Conservation (phyloP, 140 eudicot species). For the Anethum foeniculum region DNA sequence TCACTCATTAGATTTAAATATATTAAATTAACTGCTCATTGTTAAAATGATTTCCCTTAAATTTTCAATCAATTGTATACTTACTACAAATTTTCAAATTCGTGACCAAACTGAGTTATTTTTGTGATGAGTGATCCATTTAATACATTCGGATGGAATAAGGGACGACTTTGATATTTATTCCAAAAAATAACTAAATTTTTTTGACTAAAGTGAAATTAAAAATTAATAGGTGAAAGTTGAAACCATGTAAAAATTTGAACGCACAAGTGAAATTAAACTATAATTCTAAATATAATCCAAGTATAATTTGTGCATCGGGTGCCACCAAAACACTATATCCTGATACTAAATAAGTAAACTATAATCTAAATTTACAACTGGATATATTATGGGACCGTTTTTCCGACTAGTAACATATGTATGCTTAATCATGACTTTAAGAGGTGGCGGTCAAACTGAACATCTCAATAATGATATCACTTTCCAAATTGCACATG, state of each 20-base stretch:
- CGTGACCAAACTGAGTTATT: not conserved
- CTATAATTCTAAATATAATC: no score
- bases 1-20: no score
- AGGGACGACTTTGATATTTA: no score
- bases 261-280: no score
- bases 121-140: no score
- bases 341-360: not conserved
- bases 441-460: not conserved
- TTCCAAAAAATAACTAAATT: no score
- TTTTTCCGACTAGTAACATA: not conserved
- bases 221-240: not conserved
- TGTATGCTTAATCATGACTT: not conserved
- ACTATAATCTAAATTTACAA: not conserved
- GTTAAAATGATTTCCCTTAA: no score
- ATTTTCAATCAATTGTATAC: no score
- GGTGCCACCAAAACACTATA: not conserved
- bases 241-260: no score
- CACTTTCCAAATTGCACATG: not conserved
- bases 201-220: not conserved
- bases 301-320: not conserved
- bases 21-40: no score
- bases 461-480: not conserved
- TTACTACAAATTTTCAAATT: no score
- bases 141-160: no score
- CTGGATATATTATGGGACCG: not conserved